A percentile compares a stretch with the other conserved stretches of the same genome.
Evolutionary conservation across 2,329 filamentous ascomycete genomes (phyloP).

Genomic region (Fusarium xylarioides): DNA sequence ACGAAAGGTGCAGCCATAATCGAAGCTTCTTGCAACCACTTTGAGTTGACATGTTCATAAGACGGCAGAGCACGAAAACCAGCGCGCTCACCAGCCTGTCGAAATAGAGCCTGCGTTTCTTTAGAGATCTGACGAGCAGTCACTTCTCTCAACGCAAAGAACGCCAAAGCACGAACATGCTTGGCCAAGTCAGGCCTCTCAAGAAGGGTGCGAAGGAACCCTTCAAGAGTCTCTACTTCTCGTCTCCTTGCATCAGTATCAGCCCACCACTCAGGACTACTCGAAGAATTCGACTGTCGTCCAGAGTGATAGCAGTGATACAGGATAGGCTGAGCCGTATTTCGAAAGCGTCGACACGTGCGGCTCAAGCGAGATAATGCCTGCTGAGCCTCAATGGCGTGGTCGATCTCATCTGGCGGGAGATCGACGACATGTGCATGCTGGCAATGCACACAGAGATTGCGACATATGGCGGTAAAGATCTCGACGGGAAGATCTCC

Average conservation of each 20-base stretch:
- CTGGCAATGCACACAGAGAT: slow-evolving; percentile 41
- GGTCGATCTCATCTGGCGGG: slow-evolving; percentile 33
- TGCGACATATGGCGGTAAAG: slow-evolving; percentile 39
- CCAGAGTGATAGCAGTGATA: slow-evolving; percentile 42
- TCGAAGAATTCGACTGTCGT: slow-evolving; percentile 22
- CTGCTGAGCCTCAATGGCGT: slow-evolving; percentile 37
- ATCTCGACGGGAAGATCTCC: slow-evolving; percentile 40
- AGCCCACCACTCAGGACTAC: slow-evolving; percentile 20
- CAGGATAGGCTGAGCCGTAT: slow-evolving; percentile 36
- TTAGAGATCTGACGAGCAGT: slow-evolving; percentile 14
- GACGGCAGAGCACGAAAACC: slow-evolving; percentile 39
- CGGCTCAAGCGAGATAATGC: slow-evolving; percentile 41
- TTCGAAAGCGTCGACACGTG: slow-evolving; percentile 38
- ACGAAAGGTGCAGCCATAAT: slow-evolving; percentile 43
- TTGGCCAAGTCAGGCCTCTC: slow-evolving; percentile 40
- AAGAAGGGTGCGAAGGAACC: slow-evolving; percentile 38
- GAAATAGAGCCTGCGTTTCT: slow-evolving; percentile 38
- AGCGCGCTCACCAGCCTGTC: slow-evolving; percentile 38
- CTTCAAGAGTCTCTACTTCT: slow-evolving; percentile 33
- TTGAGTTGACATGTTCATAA: slow-evolving; percentile 40
- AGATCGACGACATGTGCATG: slow-evolving; percentile 41
- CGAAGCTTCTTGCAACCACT: slow-evolving; percentile 42
- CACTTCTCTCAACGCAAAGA: slow-evolving; percentile 33
- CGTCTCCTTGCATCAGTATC: slow-evolving; percentile 14
- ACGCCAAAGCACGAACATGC: slow-evolving; percentile 37